Evolutionary conservation across 2,329 filamentous ascomycete genomes (phyloP).

Genomic region (Diaporthe eres): DNA sequence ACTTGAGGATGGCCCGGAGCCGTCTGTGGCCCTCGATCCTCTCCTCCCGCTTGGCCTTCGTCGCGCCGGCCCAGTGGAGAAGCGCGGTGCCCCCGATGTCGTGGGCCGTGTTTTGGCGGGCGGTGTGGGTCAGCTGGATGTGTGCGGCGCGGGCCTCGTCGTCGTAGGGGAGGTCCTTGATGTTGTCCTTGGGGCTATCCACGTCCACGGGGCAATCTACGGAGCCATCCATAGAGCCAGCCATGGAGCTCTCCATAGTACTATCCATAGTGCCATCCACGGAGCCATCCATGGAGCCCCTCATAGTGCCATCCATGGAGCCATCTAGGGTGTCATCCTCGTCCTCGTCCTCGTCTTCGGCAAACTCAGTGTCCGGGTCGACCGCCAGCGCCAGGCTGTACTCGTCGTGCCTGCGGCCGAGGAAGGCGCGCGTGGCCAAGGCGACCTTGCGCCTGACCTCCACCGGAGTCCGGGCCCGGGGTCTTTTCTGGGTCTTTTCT

Average conservation of each 20-base stretch:
- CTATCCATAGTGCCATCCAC: neutral
- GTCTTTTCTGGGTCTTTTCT: neutral
- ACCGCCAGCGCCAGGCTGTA: neutral
- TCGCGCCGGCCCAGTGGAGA: neutral
- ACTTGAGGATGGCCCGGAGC: neutral
- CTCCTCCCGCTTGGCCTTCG: neutral
- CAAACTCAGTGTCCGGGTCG: neutral
- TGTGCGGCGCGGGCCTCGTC: neutral
- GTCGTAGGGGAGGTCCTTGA: neutral
- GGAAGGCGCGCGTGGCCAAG: neutral
- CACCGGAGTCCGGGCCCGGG: too few relatives aligned
- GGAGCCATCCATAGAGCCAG: too few relatives aligned
- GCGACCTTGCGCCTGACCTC: neutral
- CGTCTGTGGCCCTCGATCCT: neutral
- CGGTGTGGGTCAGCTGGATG: neutral
- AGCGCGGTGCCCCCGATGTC: neutral
- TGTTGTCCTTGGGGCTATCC: neutral
- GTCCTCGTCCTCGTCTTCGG: neutral
- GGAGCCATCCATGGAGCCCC: too few relatives aligned
- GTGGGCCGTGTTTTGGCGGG: neutral
- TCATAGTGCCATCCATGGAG: too few relatives aligned
- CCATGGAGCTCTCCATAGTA: too few relatives aligned
- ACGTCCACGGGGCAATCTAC: too few relatives aligned
- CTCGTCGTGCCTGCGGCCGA: conserved; percentile 8
- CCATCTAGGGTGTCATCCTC: neutral